Evolutionary conservation across 306 rosid species (phyloP).

Genomic region (Prunus mume): DNA sequence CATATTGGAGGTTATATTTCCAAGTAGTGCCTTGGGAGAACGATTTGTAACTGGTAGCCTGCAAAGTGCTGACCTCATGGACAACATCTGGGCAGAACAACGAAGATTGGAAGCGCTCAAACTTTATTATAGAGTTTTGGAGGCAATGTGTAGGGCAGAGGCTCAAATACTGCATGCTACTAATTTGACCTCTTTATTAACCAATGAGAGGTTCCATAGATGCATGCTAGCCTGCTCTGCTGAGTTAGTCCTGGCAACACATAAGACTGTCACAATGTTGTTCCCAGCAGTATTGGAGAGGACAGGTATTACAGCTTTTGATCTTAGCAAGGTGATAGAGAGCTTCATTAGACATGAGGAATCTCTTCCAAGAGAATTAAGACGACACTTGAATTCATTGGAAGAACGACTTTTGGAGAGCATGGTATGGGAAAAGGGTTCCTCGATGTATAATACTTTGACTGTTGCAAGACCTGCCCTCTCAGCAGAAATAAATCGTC

Average conservation of each 20-base stretch:
- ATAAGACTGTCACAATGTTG: slow-evolving; percentile 95
- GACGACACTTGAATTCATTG: slow-evolving; percentile 91
- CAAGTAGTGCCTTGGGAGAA: slow-evolving; percentile 78
- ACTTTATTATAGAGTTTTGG: slow-evolving; percentile 84
- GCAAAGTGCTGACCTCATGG: slow-evolving; percentile 80
- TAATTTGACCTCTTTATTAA: slow-evolving; percentile 83
- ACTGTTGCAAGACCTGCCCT: slow-evolving; percentile 84
- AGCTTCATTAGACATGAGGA: slow-evolving; percentile 97
- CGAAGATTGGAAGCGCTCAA: slow-evolving; percentile 87
- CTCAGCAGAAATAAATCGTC: slow-evolving; percentile 76
- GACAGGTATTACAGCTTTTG: slow-evolving; percentile 98
- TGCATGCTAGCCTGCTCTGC: slow-evolving; percentile 99
- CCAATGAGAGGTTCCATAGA: slow-evolving; percentile 98
- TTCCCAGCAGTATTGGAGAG: slow-evolving; percentile 97
- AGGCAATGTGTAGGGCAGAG: slow-evolving; percentile 98
- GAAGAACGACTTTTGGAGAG: slow-evolving; percentile 98
- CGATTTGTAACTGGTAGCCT: slow-evolving; percentile 62
- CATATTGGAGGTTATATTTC: slow-evolving; percentile 92
- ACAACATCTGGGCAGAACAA: slow-evolving; percentile 94
- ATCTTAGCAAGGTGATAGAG: slow-evolving; percentile 98
- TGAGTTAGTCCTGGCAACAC: slow-evolving; percentile 94
- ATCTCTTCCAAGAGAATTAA: slow-evolving; percentile 94
- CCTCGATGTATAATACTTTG: slow-evolving; percentile 95
- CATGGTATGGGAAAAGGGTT: slow-evolving; percentile 99
- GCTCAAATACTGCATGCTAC: slow-evolving; percentile 80